Evolutionary conservation across 164 flowering plant genomes (phyloP).

Genomic region (Pachysandra terminalis): DNA sequence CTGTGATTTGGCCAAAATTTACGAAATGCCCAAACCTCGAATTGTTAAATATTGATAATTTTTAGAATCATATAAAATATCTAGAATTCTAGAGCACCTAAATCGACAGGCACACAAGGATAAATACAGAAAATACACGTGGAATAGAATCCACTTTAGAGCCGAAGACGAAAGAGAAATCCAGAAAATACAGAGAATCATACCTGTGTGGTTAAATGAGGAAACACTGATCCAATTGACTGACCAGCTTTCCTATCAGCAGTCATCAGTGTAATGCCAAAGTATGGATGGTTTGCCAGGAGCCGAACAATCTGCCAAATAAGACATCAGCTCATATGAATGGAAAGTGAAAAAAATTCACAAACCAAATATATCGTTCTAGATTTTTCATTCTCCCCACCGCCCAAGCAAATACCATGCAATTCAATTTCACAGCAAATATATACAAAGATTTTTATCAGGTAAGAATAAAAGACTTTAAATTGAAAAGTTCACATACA

Average conservation of each 20-base stretch:
- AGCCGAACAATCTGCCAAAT: constrained; percentile 73
- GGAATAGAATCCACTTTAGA: not conserved
- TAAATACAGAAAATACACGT: not conserved
- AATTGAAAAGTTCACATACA: not conserved
- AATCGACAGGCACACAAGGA: no score
- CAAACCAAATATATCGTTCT: no score
- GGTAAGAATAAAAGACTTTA: not conserved
- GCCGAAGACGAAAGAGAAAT: not conserved
- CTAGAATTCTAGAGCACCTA: no score
- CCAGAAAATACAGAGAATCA: constrained; percentile 5
- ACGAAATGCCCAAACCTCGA: no score
- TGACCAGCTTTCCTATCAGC: constrained; percentile 99
- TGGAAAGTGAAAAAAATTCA: not conserved
- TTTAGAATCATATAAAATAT: not conserved
- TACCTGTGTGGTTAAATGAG: constrained; percentile 85
- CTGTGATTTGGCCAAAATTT: no score
- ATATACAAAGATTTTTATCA: not conserved
- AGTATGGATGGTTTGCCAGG: constrained; percentile 84
- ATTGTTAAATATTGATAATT: no score
- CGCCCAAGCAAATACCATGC: not conserved
- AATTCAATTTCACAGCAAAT: not conserved
- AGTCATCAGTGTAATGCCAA: constrained; percentile 77
- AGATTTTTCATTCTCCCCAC: not conserved
- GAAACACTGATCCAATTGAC: constrained; percentile 86
- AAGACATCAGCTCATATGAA: not conserved